These are phyloP conservation scores for Penicillium sumatraense DNA, from an alignment of 2,329 filamentous ascomycete species.

Conservation along the genomic window DNA sequence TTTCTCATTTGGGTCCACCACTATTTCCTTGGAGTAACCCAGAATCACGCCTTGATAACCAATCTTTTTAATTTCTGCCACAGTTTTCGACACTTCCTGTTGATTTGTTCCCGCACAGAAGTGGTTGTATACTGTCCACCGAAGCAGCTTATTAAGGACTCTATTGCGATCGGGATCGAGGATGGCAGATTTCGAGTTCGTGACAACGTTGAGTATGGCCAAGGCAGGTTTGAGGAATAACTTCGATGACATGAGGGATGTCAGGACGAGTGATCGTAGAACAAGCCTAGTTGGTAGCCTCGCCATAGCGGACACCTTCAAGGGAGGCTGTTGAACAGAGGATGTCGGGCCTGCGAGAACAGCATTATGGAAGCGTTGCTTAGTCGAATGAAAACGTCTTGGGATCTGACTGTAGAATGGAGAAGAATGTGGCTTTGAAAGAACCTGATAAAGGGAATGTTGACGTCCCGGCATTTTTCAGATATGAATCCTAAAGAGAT, in stretches of 20 bases:
- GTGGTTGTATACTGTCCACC: slow-evolving; percentile 85
- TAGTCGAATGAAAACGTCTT: slow-evolving; percentile 19
- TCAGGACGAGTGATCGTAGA: slow-evolving; percentile 22
- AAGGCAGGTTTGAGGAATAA: slow-evolving; percentile 71
- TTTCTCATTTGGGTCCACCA: slow-evolving; percentile 60
- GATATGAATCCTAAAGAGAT: too few species aligned
- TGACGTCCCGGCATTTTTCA: slow-evolving; percentile 15
- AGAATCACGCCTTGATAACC: slow-evolving; percentile 85
- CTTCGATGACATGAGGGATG: slow-evolving; percentile 37
- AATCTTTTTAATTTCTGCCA: slow-evolving; percentile 68
- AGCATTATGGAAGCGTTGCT: slow-evolving; percentile 19
- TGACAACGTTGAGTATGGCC: slow-evolving; percentile 68
- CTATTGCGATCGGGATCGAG: slow-evolving; percentile 78
- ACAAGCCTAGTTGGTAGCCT: slow-evolving; percentile 21
- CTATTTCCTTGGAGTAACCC: slow-evolving; percentile 81
- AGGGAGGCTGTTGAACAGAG: slow-evolving; percentile 2
- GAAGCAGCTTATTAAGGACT: slow-evolving; percentile 70
- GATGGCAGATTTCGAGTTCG: slow-evolving; percentile 68
- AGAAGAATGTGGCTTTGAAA: neutral
- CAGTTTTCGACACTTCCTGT: slow-evolving; percentile 68
- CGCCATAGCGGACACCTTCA: slow-evolving; percentile 24
- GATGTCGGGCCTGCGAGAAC: neutral
- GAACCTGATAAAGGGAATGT: neutral
- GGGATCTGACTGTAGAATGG: neutral
- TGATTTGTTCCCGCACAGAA: slow-evolving; percentile 84